Evolutionary conservation across 768 basidiomycete genomes (phyloP).

Genomic region (Rhodotorula babjevae): DNA sequence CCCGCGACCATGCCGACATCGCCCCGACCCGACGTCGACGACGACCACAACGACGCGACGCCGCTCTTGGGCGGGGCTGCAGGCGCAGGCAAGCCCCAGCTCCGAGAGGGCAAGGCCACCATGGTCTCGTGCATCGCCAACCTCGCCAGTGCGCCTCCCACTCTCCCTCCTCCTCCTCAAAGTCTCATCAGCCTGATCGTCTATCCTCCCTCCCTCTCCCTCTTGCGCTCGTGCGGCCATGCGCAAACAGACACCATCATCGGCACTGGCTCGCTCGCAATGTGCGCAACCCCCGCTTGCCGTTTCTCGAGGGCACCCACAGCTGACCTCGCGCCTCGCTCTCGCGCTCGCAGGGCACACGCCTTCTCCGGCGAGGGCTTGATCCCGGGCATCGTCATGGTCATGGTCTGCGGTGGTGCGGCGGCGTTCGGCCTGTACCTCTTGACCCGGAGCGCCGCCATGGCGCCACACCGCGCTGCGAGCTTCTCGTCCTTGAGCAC

Average conservation of each 20-base stretch:
- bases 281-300: neutral
- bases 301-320: neutral
- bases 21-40: neutral
- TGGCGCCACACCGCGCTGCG: constrained; percentile 66
- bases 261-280: constrained; percentile 25
- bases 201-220: no score
- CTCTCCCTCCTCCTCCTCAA: neutral
- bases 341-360: constrained; percentile 17
- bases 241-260: constrained; percentile 19
- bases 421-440: constrained; percentile 84
- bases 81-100: neutral
- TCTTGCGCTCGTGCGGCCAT: neutral
- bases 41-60: neutral
- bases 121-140: constrained; percentile 60
- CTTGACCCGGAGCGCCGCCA: constrained; percentile 73
- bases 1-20: neutral
- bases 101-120: constrained; percentile 59
- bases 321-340: neutral
- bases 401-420: constrained; percentile 69
- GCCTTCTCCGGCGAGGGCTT: constrained; percentile 86
- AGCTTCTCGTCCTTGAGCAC: constrained; percentile 79
- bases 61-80: neutral
- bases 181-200: neutral
- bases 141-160: constrained; percentile 17
- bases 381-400: constrained; percentile 83